phyloP scores from a whole-genome alignment of 2,329 filamentous ascomycete genomes.

The Diaporthe citri region DNA sequence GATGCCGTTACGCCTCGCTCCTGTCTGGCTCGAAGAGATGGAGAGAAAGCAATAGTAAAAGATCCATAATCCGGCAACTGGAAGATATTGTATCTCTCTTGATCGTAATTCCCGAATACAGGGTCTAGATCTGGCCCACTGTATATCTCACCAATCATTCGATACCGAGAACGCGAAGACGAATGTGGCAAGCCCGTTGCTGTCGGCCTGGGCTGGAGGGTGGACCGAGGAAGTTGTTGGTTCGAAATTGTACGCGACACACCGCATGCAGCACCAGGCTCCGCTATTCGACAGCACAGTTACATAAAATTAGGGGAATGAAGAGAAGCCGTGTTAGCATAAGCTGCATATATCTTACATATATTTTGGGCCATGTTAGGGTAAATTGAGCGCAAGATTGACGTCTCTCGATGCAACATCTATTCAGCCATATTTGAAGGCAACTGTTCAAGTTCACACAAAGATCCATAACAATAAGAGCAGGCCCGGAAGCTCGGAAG shows the following conservation, averaged over 20 bases:
- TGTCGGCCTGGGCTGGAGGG: conserved; percentile 21
- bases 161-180: not conserved
- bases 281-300: not conserved
- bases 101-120: not conserved
- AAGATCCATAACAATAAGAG: not conserved
- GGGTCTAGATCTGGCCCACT: not conserved
- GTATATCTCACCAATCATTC: conserved; percentile 7
- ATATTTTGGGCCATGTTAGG: not conserved
- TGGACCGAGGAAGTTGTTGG: conserved; percentile 16
- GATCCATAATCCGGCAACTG: not conserved
- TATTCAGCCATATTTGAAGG: not conserved
- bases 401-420: no score
- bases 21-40: not conserved
- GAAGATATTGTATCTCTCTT: not conserved
- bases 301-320: not conserved
- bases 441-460: not conserved
- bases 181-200: not conserved
- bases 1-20: not conserved
- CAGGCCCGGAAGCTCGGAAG: not conserved
- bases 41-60: not conserved
- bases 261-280: not conserved
- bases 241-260: not conserved
- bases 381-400: no score
- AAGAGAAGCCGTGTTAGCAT: not conserved
- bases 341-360: not conserved